Base-by-base conservation (phyloP, 495 filamentous ascomycete species). In the Neurospora sp. region DNA sequence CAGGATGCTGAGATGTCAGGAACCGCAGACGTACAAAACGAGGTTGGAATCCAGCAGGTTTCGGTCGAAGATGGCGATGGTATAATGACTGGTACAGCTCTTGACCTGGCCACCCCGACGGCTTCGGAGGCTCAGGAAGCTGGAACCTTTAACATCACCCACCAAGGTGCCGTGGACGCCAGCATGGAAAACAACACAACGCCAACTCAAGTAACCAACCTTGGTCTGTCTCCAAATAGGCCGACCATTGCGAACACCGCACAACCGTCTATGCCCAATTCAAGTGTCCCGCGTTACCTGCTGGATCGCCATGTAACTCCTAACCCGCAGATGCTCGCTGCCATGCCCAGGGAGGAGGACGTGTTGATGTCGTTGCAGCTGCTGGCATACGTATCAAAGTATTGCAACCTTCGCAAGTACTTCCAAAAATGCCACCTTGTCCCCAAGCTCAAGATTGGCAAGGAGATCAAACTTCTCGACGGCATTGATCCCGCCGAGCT, bases 361-460 rank as follows among this genome's bases (percentile, higher is more conserved):
- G 96, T 99, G 18, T 84, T 99, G 75, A 97, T 98, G 94, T 97
- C 96, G 0, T 87, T 99, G n/a, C 96, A 99, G 82, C 89, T 99
- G 9, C 88, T 99, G 38, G 96, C 96, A 4, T 99, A 99, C 78
- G 94, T 99, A 72, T 97, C 94, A 39, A 99, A 99, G 82, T 99
- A 99, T 82, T 98, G 96, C 88, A 94, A 97, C 77, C 88, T 99
- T 42, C 89, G 96, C 16, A 90, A 92, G 27, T 99, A 97, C 81
- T 99, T 99, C 81, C 95, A 99, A 80, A 86, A 91, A 77, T 95
- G 94, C 48, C 96, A 99, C 78, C 88, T 98, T 11, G 96, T 99
- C 4, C 96, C 96, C 4, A 92, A 89, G 77, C 89, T 99, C 73
- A 94, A 94, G 82, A 93, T 98, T 75, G 92, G 93, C 66, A 89